These are phyloP conservation scores for Letharia lupina DNA, from an alignment of 495 filamentous ascomycete species.

Conservation along the genomic window DNA sequence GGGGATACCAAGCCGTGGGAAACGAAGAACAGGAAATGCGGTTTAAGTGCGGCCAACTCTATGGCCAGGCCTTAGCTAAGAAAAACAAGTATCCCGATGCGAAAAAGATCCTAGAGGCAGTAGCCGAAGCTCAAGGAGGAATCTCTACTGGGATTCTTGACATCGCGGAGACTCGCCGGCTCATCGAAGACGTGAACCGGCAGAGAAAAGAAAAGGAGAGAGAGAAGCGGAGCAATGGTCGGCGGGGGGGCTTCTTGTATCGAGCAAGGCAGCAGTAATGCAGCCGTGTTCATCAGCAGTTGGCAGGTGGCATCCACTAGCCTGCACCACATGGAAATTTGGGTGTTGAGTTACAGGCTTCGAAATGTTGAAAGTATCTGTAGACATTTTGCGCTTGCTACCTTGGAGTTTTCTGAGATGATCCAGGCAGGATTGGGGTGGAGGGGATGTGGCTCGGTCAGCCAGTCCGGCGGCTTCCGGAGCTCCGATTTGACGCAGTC, in stretches of 20 bases:
- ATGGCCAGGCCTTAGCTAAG: neutral
- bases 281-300: too few relatives aligned
- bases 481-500: too few relatives aligned
- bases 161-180: neutral
- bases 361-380: too few relatives aligned
- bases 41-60: slow-evolving; percentile 11
- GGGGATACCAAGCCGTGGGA: neutral
- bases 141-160: neutral
- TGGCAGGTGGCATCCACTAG: too few relatives aligned
- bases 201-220: neutral
- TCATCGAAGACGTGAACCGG: neutral
- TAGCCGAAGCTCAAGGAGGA: neutral
- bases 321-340: too few relatives aligned
- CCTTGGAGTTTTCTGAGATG: too few relatives aligned
- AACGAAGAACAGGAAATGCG: neutral
- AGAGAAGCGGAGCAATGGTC: neutral
- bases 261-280: too few relatives aligned
- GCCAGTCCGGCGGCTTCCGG: too few relatives aligned
- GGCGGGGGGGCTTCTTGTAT: neutral
- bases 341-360: too few relatives aligned
- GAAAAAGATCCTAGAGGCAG: neutral
- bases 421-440: too few relatives aligned
- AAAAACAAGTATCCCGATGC: neutral
- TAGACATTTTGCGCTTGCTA: too few relatives aligned
- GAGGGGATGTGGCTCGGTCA: too few relatives aligned